Evolutionary conservation across 805 yeast genomes (phyloP).

Genomic region (Wickerhamiella sorbophila): DNA sequence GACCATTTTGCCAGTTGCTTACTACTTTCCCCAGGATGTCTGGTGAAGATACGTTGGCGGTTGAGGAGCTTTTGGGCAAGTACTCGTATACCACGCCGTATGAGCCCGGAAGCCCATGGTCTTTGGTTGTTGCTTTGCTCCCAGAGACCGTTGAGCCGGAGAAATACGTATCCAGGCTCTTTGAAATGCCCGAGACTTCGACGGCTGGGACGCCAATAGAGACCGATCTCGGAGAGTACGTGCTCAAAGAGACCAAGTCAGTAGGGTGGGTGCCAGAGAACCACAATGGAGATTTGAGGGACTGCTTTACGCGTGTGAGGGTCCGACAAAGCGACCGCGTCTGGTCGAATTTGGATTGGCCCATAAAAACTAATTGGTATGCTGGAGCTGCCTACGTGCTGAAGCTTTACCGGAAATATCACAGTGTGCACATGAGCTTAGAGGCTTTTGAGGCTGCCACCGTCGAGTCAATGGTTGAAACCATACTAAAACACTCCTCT

Average conservation of each 20-base stretch:
- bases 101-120: constrained; percentile 20
- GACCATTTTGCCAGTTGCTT: background rate
- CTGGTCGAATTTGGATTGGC: constrained; percentile 12
- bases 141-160: constrained; percentile 22
- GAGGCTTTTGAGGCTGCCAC: constrained; percentile 13
- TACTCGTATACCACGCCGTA: constrained; percentile 6
- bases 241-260: constrained; percentile 7
- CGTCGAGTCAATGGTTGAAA: constrained; percentile 9
- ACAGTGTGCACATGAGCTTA: constrained; percentile 6
- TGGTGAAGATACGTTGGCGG: background rate
- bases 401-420: constrained; percentile 12
- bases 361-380: constrained; percentile 18
- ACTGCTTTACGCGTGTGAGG: constrained; percentile 19
- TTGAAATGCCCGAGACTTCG: constrained; percentile 1
- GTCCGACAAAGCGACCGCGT: constrained; percentile 20
- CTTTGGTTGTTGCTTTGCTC: constrained; percentile 18
- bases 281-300: constrained; percentile 6
- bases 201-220: constrained; percentile 11
- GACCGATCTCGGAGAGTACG: constrained; percentile 6
- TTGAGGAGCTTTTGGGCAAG: background rate
- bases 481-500: constrained; percentile 11
- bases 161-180: constrained; percentile 7
- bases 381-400: constrained; percentile 22
- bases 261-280: constrained; percentile 16
- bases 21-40: background rate